Conservation (phyloP, 2,329 filamentous ascomycete genomes). For the Aspergillus tamarii region DNA sequence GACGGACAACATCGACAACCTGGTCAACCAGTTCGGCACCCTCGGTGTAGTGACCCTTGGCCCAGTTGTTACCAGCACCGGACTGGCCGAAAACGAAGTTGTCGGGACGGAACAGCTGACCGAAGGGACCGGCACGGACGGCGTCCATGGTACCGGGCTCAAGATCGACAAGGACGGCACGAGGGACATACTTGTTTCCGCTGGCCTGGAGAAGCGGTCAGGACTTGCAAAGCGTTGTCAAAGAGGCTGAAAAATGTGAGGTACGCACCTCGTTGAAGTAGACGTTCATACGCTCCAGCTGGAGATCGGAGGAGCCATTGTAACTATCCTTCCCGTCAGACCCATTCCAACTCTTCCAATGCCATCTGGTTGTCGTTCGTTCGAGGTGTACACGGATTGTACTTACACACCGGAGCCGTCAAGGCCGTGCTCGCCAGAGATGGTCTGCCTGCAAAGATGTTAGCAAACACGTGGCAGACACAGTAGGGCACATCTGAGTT, state of each 20-base stretch:
- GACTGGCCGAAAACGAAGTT: conserved; percentile 99
- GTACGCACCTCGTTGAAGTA: conserved; percentile 88
- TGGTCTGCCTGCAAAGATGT: conserved; percentile 67
- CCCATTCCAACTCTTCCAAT: conserved; percentile 16
- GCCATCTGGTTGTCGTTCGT: neutral
- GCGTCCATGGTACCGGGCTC: conserved; percentile 99
- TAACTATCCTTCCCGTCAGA: conserved; percentile 63
- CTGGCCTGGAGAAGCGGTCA: conserved; percentile 47
- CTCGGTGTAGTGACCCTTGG: conserved; percentile 99
- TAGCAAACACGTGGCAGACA: conserved; percentile 33
- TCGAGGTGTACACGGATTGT: conserved; percentile 13
- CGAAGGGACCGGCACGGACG: conserved; percentile 96
- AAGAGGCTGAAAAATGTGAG: neutral
- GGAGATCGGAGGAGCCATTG: conserved; percentile 97
- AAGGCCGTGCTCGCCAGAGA: conserved; percentile 91
- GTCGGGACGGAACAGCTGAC: conserved; percentile 98
- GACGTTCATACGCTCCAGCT: conserved; percentile 99
- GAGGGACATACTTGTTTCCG: conserved; percentile 98
- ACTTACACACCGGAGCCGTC: conserved; percentile 95
- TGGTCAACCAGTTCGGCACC: conserved; percentile 98
- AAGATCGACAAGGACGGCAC: conserved; percentile 98
- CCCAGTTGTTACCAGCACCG: conserved; percentile 99
- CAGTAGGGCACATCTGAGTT: neutral
- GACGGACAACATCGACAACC: conserved; percentile 96
- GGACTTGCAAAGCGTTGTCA: neutral